Evolutionary conservation across 768 basidiomycete genomes (phyloP).

Genomic region (Lyophyllum atratum): DNA sequence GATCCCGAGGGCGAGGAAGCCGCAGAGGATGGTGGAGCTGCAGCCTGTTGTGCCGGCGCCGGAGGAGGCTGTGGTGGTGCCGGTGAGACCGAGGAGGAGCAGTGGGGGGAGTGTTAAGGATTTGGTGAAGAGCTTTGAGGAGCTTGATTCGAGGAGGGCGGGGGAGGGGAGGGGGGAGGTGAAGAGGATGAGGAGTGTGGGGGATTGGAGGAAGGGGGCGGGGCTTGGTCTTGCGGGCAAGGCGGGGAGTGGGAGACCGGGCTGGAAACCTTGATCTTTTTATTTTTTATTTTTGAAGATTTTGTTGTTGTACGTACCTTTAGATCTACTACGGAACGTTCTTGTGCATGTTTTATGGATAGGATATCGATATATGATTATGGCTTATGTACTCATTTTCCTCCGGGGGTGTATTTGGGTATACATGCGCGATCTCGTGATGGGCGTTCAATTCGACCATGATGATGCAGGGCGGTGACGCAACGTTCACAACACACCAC

Average conservation of each 20-base stretch:
- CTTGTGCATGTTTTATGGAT: not conserved
- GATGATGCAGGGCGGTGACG: too few relatives aligned
- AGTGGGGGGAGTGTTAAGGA: slow-evolving; percentile 77
- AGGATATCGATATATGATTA: not conserved
- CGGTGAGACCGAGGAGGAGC: slow-evolving; percentile 49
- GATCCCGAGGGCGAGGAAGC: slow-evolving; percentile 46
- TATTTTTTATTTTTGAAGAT: too few relatives aligned
- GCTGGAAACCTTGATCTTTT: slow-evolving; percentile 18
- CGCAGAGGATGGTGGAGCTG: slow-evolving; percentile 56
- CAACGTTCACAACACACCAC: too few relatives aligned
- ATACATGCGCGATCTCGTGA: too few relatives aligned
- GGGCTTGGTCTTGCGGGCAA: slow-evolving; percentile 1
- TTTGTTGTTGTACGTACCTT: not conserved
- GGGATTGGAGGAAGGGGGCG: slow-evolving; percentile 29
- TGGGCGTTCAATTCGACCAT: not conserved
- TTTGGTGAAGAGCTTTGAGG: slow-evolving; percentile 65
- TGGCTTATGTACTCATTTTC: not conserved
- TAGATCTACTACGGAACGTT: not conserved
- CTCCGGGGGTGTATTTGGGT: too few relatives aligned
- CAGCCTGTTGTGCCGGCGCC: slow-evolving; percentile 39
- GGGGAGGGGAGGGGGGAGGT: slow-evolving; percentile 26
- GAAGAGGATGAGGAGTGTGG: slow-evolving; percentile 37
- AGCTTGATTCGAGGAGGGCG: slow-evolving; percentile 27
- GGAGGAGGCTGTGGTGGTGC: slow-evolving; percentile 22
- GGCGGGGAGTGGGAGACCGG: slow-evolving; percentile 9